Conservation (phyloP, 208 protist genomes). For the Porcisia deanei region DNA sequence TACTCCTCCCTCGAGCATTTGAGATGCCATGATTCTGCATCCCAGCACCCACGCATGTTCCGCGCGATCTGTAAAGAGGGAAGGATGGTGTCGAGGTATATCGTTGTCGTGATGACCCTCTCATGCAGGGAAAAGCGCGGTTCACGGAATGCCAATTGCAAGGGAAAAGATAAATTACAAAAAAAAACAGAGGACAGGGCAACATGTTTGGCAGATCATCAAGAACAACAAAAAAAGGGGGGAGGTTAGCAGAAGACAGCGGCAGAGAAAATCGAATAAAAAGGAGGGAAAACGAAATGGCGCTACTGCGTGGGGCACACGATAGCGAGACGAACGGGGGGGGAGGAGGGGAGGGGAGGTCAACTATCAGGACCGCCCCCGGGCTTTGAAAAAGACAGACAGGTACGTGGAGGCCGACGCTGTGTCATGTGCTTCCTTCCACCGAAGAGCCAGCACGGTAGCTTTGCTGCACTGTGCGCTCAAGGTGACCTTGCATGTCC, state of each 20-base stretch:
- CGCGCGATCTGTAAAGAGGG: neutral
- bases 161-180: no score
- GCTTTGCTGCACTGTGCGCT: constrained; percentile 7
- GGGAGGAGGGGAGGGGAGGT: neutral
- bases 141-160: neutral
- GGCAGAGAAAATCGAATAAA: neutral
- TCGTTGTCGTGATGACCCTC: neutral
- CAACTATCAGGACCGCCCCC: neutral
- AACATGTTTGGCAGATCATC: neutral
- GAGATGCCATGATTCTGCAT: neutral
- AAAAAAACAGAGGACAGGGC: neutral
- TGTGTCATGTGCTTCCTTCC: neutral
- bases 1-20: neutral
- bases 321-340: neutral
- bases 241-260: neutral
- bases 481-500: constrained; percentile 30
- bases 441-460: neutral
- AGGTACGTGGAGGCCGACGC: neutral
- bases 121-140: neutral
- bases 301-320: neutral
- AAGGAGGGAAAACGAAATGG: neutral
- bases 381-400: neutral
- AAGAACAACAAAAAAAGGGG: neutral
- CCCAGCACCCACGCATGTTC: neutral
- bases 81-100: neutral